These are phyloP conservation scores for Colletotrichum sp. DNA, from an alignment of 2,329 filamentous ascomycete species.

Conservation along the genomic window DNA sequence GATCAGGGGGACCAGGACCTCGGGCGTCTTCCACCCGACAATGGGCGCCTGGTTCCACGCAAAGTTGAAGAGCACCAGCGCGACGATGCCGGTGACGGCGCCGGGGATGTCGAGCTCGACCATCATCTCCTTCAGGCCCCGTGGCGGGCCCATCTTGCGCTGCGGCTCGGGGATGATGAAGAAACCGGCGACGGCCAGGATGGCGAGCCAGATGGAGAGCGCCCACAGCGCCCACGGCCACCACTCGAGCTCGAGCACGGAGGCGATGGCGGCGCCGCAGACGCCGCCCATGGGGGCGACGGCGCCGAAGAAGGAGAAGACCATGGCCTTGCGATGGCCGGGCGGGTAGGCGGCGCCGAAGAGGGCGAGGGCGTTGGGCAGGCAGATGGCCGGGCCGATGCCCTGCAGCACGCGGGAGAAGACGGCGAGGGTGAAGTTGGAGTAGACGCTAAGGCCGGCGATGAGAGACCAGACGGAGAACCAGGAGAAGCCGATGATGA, in stretches of 20 bases:
- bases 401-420: slow-evolving; percentile 57
- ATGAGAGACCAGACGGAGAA: slow-evolving; percentile 59
- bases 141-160: slow-evolving; percentile 11
- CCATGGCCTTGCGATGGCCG: slow-evolving; percentile 63
- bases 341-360: slow-evolving; percentile 62
- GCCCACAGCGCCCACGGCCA: slow-evolving; percentile 57
- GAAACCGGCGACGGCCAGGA: slow-evolving; percentile 33
- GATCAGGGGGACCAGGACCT: slow-evolving; percentile 62
- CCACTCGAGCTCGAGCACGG: slow-evolving; percentile 42
- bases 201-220: slow-evolving; percentile 37
- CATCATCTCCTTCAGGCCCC: slow-evolving; percentile 22
- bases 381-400: slow-evolving; percentile 64
- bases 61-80: slow-evolving; percentile 68
- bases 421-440: slow-evolving; percentile 25
- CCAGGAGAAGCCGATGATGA: slow-evolving; percentile 61
- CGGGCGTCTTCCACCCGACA: slow-evolving; percentile 61
- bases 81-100: slow-evolving; percentile 51
- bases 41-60: slow-evolving; percentile 70
- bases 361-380: slow-evolving; percentile 70
- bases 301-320: slow-evolving; percentile 57
- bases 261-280: slow-evolving; percentile 42
- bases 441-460: slow-evolving; percentile 45
- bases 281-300: slow-evolving; percentile 52
- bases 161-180: slow-evolving; percentile 39
- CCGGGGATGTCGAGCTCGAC: slow-evolving; percentile 44